Base-by-base conservation (phyloP, 345 rosid species). In the Gynandropsis gynandra region DNA sequence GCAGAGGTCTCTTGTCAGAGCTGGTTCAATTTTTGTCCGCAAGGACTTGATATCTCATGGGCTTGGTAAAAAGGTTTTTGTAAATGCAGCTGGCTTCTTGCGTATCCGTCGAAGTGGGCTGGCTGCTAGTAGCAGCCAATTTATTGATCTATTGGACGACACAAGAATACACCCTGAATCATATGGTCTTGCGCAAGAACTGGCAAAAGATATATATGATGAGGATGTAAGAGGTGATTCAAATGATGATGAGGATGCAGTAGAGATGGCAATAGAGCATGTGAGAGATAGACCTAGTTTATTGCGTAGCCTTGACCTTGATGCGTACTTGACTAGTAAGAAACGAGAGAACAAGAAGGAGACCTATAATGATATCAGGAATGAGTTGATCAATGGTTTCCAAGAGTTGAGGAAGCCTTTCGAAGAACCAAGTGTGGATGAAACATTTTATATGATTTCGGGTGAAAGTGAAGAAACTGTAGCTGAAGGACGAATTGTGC, bases 121-220 rank as follows among this genome's bases (percentile, higher is more conserved):
- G 64, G 99, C 97, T 45, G 94, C 90, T 48, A 85, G 77, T 73
- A 81, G 94, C 68, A 88, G 89, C 70, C 99, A 85, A 59, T 93
- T 77, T 64, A 82, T 93, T 46, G 99, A 93, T 70, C 74, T 88
- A 63, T 67, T 93, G 72, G 99, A 93, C 72, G 99, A 88, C 65
- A 93, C 99, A 14, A 72, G 99, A 68, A 93, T 93, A 61, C 95
- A 93, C 72, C 99, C 99, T 1, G 97, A 93, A 69, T 93, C 97
- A 42, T 93, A 83, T 71, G 68, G 72, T 33, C 85, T 83, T 43
- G 99, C 97, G 0, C 90, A 81, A 52, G 97, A 93, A 70, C 66
- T 92, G 82, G 97, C 99, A 0, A 87, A 82, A 64, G 93, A 73
- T 74, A 78, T 88, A 34, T 92, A 76, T 62, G 82, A 83, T 57